Evolutionary conservation across 1,284 basidiomycete genomes (phyloP), one percentile per base, ranked within the genome.

Genomic region (Trametes hirsuta): DNA sequence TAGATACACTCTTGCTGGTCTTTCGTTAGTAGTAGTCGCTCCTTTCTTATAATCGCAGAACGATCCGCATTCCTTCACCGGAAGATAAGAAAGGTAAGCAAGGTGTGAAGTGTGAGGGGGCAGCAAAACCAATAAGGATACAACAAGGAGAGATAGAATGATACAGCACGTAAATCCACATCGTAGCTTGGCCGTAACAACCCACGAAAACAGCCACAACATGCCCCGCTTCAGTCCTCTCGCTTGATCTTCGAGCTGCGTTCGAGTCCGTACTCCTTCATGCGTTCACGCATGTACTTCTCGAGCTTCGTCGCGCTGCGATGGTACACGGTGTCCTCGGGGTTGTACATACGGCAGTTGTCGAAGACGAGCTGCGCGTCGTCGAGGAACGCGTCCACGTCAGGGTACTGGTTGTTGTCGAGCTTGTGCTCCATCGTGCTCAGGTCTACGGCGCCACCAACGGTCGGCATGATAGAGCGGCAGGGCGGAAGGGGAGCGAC

Each of bases 341-440:
- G 89, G 71, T 99, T 99, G 77, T 97, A 99, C 53, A 83, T 74
- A 58, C 90, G 83, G 76, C 96, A 98, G 71, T 99, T 99, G 70
- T 94, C 87, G 72, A 96, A 95, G 56, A 99, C 86, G 53, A 95
- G 79, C 66, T 88, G 85, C 2, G 90, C 89, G 72, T 99, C 97
- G 18, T 82, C 83, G 6, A 91, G 74, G 72, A 98, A 95, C 46
- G 83, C 81, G 57, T 94, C 90, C 41, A 98, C 78, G 22, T 83
- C 84, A 37, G 82, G 75, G 74, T 98, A 99, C 67, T 88, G 81
- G 67, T 86, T 87, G 50, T 84, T 90, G 59, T 96, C 92, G 30
- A 99, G 85, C 74, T 96, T 98, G 74, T 90, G 84, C 71, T 95
- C 92, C 89, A 99, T 98, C 2, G 94, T 97, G 54, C 82, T 81